Conservation (phyloP, 2,329 filamentous ascomycete species). For the Huntiella decipiens region DNA sequence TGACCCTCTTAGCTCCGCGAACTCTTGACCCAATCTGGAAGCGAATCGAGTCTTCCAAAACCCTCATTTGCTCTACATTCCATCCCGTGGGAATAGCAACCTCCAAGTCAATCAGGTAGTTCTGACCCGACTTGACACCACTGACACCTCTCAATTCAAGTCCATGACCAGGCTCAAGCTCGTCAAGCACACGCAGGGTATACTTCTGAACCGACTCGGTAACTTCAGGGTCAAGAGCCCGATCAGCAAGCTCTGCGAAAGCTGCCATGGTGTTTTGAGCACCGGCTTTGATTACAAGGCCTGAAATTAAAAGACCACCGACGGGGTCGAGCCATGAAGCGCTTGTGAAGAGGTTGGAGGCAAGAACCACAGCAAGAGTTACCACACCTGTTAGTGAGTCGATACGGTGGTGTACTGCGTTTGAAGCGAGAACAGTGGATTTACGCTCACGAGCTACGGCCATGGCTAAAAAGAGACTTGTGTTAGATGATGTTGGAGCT, state of each 20-base stretch:
- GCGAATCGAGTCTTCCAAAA: slow-evolving; percentile 57
- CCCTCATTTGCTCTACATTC: slow-evolving; percentile 51
- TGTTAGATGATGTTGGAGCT: neutral
- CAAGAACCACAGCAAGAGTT: slow-evolving; percentile 71
- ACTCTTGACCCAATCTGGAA: slow-evolving; percentile 56
- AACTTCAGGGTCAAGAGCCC: slow-evolving; percentile 70
- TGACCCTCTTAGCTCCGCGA: slow-evolving; percentile 64
- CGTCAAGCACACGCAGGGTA: slow-evolving; percentile 34
- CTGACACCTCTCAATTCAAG: slow-evolving; percentile 61
- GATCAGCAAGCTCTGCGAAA: slow-evolving; percentile 78
- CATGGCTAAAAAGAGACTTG: slow-evolving; percentile 43
- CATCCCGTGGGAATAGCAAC: slow-evolving; percentile 59
- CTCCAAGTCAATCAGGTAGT: slow-evolving; percentile 83
- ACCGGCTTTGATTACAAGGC: slow-evolving; percentile 84
- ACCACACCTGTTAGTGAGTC: slow-evolving; percentile 92
- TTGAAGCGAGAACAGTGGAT: slow-evolving; percentile 87
- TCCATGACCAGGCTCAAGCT: slow-evolving; percentile 25
- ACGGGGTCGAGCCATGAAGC: slow-evolving; percentile 90
- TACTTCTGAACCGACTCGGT: slow-evolving; percentile 52
- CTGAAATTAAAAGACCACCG: slow-evolving; percentile 76
- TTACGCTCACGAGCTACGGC: slow-evolving; percentile 88
- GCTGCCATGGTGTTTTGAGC: slow-evolving; percentile 68
- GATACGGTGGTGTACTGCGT: slow-evolving; percentile 88
- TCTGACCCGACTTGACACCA: slow-evolving; percentile 89
- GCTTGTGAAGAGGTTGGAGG: slow-evolving; percentile 68